These are phyloP conservation scores for Bauhinia variegata DNA, from an alignment of 306 rosid species.

Conservation along the genomic window DNA sequence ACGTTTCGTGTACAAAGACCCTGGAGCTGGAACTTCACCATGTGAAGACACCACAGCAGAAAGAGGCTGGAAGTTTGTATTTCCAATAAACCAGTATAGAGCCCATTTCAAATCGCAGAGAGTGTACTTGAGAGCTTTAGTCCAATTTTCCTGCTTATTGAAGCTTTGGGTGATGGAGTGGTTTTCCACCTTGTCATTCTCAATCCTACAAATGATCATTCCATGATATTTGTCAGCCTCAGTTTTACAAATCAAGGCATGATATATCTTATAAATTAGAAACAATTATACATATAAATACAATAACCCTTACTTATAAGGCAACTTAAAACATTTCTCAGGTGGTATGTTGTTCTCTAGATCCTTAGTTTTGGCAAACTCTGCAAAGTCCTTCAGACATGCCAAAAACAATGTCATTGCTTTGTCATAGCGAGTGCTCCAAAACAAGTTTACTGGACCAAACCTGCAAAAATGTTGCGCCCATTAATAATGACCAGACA, in stretches of 20 bases:
- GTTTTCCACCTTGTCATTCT: conserved; percentile 87
- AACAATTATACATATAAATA: neutral
- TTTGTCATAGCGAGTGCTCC: conserved; percentile 98
- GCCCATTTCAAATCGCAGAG: conserved; percentile 98
- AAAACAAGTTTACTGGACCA: conserved; percentile 96
- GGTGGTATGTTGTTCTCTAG: conserved; percentile 92
- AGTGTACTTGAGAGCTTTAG: conserved; percentile 94
- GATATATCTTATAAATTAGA: neutral
- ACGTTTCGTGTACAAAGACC: conserved; percentile 58
- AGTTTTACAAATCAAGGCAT: conserved; percentile 12
- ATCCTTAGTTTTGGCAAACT: conserved; percentile 86
- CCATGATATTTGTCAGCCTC: conserved; percentile 38
- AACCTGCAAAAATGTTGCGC: conserved; percentile 56
- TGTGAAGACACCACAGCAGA: conserved; percentile 68
- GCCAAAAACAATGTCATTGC: conserved; percentile 89
- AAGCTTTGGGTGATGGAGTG: conserved; percentile 94
- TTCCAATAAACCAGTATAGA: conserved; percentile 96
- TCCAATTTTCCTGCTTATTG: conserved; percentile 96
- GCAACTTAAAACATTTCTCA: conserved; percentile 87
- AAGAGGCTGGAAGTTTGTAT: conserved; percentile 89
- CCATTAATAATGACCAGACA: conserved; percentile 27
- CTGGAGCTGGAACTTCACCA: conserved; percentile 65
- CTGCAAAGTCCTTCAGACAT: conserved; percentile 93
- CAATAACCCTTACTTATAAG: conserved; percentile 77
- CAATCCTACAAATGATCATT: conserved; percentile 63